phyloP scores from a whole-genome alignment of 495 filamentous ascomycete species.

The Diplogelasinospora grovesii region DNA sequence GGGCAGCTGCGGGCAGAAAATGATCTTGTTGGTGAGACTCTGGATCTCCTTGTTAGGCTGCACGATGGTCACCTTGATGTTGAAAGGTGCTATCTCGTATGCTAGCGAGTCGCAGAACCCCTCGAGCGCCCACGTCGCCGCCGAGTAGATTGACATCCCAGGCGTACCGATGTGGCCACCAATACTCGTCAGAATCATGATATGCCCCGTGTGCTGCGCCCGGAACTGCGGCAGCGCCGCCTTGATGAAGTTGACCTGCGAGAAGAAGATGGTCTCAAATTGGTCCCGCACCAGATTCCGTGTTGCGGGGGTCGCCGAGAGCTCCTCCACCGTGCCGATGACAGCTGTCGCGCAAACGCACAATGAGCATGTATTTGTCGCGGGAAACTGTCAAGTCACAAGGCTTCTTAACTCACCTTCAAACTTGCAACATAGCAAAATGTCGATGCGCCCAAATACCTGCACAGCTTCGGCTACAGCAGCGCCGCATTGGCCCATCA shows the following conservation, averaged over 20 bases:
- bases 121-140: constrained; percentile 90
- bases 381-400: no score
- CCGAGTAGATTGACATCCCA: constrained; percentile 82
- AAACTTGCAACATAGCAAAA: constrained; percentile 79
- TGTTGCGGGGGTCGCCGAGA: constrained; percentile 64
- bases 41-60: constrained; percentile 80
- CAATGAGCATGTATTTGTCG: neutral
- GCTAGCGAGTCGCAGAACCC: constrained; percentile 96
- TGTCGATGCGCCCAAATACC: constrained; percentile 80
- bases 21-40: constrained; percentile 78
- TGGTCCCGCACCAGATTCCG: constrained; percentile 77
- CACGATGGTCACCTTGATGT: constrained; percentile 90
- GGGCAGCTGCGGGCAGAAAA: constrained; percentile 66
- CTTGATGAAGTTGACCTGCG: constrained; percentile 92
- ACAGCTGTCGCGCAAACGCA: constrained; percentile 47
- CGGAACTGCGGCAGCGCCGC: constrained; percentile 76
- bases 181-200: constrained; percentile 83
- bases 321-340: constrained; percentile 87
- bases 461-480: constrained; percentile 80
- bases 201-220: constrained; percentile 71
- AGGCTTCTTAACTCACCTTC: constrained; percentile 69
- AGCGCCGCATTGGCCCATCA: constrained; percentile 62
- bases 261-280: constrained; percentile 92
- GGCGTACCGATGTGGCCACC: constrained; percentile 91
- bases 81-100: constrained; percentile 96